Conservation (phyloP, 371 early-diverging fungal species). For the Rhizomucor pusillus region DNA sequence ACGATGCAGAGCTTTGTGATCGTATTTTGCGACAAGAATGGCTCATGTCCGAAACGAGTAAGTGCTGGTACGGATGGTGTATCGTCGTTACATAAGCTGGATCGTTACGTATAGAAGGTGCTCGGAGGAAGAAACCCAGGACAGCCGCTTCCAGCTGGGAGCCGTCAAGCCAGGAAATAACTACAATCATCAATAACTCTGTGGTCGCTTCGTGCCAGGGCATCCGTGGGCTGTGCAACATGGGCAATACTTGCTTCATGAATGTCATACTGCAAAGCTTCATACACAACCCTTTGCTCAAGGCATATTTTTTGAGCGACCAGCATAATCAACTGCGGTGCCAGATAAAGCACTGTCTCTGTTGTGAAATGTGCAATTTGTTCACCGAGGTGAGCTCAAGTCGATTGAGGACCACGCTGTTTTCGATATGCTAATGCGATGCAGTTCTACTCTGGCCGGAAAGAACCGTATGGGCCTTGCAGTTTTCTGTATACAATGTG, state of each 20-base stretch:
- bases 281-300: slow-evolving; percentile 87
- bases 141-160: slow-evolving; percentile 28
- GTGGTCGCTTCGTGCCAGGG: slow-evolving; percentile 60
- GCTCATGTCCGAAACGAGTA: slow-evolving; percentile 18
- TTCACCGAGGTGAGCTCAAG: slow-evolving; percentile 58
- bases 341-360: slow-evolving; percentile 73
- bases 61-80: background rate
- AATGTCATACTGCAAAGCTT: slow-evolving; percentile 91
- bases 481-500: slow-evolving; percentile 86
- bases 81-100: background rate
- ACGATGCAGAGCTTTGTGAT: slow-evolving; percentile 75
- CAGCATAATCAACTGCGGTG: slow-evolving; percentile 74
- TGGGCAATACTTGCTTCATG: slow-evolving; percentile 96
- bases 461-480: slow-evolving; percentile 79
- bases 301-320: slow-evolving; percentile 85
- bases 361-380: slow-evolving; percentile 87
- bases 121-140: slow-evolving; percentile 25
- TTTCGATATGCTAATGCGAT: background rate
- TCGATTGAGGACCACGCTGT: background rate
- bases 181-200: slow-evolving; percentile 44
- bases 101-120: slow-evolving; percentile 9
- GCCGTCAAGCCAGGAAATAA: slow-evolving; percentile 51
- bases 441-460: slow-evolving; percentile 70
- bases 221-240: slow-evolving; percentile 86
- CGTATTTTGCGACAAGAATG: slow-evolving; percentile 55